Evolutionary conservation across 140 eudicot genomes (phyloP), one percentile per base, ranked within the genome.

Genomic region (Cichorium intybus): DNA sequence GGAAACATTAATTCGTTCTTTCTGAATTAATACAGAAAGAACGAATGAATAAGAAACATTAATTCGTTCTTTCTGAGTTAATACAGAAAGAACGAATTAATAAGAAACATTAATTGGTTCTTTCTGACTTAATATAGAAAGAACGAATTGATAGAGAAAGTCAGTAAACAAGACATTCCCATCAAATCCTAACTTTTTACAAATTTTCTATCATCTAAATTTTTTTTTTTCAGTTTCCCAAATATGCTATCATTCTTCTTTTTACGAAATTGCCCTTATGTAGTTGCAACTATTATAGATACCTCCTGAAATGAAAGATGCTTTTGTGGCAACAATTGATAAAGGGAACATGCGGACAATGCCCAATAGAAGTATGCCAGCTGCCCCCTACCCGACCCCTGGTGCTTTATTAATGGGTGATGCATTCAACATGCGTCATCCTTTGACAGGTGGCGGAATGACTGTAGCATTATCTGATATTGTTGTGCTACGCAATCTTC

Each of bases 351-450:
- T 83, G 10, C 73, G 76, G 61, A 79, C 83, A 35, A 83, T 83
- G 89, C 85, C 89, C 10, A 83, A 83, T 56, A 79, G 89, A 76
- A 83, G 89, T 80, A 83, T 79, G 85, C 83, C 89, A 7, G 89
- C 89, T 54, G 80, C 69, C 28, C 89, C 89, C 55, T 73, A 71
- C 12, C 81, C 85, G 28, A 83, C 84, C 21, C 89, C 89, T 10
- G 89, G 89, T 26, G 89, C 85, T 24, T 67, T 83, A 62, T 48
- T 83, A n/a, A 58, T 83, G 82, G 88, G 88, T n/a, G 88, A 83
- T 72, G 88, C 88, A 22, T 79, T 83, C 62, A 83, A 83, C 73
- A 79, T 83, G 89, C 85, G 89, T 41, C 89, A 83, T 57, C 89
- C 89, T 49, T 62, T 83, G 65, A 83, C 89, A 5, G 89, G 89